These are phyloP conservation scores for Gracilaria domingensis DNA, from an alignment of 23 red algal genomes.

Conservation along the genomic window DNA sequence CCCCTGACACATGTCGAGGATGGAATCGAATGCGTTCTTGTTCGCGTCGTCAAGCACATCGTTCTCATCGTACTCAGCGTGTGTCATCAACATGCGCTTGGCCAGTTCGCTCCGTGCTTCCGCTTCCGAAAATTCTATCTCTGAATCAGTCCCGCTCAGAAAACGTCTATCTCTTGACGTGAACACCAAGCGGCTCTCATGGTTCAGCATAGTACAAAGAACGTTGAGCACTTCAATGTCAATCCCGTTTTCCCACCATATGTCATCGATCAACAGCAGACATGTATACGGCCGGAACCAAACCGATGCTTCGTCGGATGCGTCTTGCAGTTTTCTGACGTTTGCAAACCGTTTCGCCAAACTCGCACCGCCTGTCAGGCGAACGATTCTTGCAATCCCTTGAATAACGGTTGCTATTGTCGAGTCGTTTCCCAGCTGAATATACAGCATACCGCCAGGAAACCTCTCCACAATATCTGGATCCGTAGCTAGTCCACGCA, in stretches of 20 bases:
- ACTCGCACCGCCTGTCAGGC: neutral
- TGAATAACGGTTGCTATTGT: neutral
- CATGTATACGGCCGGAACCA: conserved; percentile 29
- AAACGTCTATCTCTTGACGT: conserved; percentile 10
- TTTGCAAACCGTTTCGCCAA: neutral
- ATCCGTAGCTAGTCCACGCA: conserved; percentile 10
- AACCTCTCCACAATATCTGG: neutral
- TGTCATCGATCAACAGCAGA: conserved; percentile 50
- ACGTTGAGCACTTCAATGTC: conserved; percentile 1
- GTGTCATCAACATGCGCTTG: neutral
- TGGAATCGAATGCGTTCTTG: neutral
- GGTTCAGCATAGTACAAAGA: neutral
- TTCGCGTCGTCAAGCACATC: neutral
- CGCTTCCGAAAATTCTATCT: neutral
- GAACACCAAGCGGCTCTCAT: neutral
- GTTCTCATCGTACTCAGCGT: neutral
- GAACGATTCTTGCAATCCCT: conserved; percentile 2
- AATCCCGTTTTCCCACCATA: conserved; percentile 36
- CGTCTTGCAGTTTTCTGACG: neutral
- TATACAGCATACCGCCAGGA: conserved; percentile 40
- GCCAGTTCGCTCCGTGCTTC: conserved; percentile 6
- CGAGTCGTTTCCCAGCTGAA: conserved; percentile 25
- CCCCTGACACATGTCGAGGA: conserved; percentile 19
- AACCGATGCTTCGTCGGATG: neutral
- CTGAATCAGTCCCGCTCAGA: neutral